Base-by-base conservation (phyloP, 176 grass and related monocot genomes). In the Lolium perenne region DNA sequence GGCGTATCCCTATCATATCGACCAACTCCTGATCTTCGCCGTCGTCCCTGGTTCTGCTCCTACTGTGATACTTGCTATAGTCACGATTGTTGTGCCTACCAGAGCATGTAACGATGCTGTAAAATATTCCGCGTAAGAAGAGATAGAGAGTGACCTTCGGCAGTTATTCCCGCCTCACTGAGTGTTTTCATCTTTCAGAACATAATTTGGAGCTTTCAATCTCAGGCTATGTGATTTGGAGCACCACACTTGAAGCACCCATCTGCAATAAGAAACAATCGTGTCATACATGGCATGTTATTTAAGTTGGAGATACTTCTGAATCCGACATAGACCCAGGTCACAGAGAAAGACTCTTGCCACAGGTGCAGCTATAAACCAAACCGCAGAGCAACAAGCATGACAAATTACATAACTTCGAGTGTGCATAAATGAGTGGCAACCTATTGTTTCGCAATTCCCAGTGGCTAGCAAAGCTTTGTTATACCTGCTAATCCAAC, bases 131-230 rank as follows among this genome's bases (percentile, higher is more conserved):
- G 38, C 17, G 45, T 7, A 41, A 85, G 10, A 18, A 50, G 38
- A 43, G 54, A 38, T 18, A 62, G 74, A 55, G 17, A 79, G 5
- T 48, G 58, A 94, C 95, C 88, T 94, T 88, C 53, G 66, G 79
- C 82, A 76, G 85, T 89, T 75, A 83, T 87, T 84, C 32, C 32
- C 32, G 32, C 32, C 32, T 35, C 32, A 35, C 32, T 35, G 32
- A 35, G 32, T 35, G 32, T 35, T 35, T 35, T 35, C 32, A 35
- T 35, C 32, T 35, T 35, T 35, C 32, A 35, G 32, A 35, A 35
- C 32, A 35, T 35, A 35, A 35, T 35, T 35, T 35, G 32, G 32
- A 35, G 32, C 32, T 35, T 35, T 35, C 32, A 35, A 35, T 35
- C 32, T 35, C 32, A 35, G 32, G 32, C 32, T 35, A 35, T 35